Evolutionary conservation across 2,329 filamentous ascomycete species (phyloP), one percentile per base, ranked within the genome.

Genomic region (Orbilia oligospora): DNA sequence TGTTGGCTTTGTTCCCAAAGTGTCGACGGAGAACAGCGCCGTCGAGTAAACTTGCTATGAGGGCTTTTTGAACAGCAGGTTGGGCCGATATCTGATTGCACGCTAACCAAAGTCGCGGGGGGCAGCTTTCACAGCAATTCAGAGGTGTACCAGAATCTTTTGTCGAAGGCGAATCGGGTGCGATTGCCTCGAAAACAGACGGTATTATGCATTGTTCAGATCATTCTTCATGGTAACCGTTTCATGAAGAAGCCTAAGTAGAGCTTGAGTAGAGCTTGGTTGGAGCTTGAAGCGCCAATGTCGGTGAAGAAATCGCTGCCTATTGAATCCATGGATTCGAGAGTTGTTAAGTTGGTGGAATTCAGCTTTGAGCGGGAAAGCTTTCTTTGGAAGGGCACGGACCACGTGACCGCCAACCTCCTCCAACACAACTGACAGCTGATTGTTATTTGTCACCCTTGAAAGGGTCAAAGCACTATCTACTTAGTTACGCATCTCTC

Each of bases 11-110:
- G 18, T 36, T 68, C 69, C 69, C 56, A 68, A 67, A 75, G 20
- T 33, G 71, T 75, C 63, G 41, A 56, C 55, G 51, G 36, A 46
- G 10, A 48, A 20, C 22, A 20, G 38, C 51, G 27, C 14, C 27
- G 33, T 67, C 71, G 71, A 75, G 71, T 75, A 75, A 75, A 75
- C 49, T 22, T 75, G 71, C 71, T 61, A 6, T 33, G 49, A 41
- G 51, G 70, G 18, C 12, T 46, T 61, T 55, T 63, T 24, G n/a
- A 58, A 24, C n/a, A 58, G 63, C 61, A 73, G n/a, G 48, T 49
- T 67, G 46, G 70, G 36, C 70, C 49, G 70, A 67, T 41, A n/a
- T 24, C 6, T 53, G 44, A 8, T 16, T 46, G 67, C 30, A 48
- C 22, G 27, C 27, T 61, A 8, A 44, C 18, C 3, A 16, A 61